phyloP scores from a whole-genome alignment of 2,329 filamentous ascomycete species.

The Botryosphaeria dothidea region DNA sequence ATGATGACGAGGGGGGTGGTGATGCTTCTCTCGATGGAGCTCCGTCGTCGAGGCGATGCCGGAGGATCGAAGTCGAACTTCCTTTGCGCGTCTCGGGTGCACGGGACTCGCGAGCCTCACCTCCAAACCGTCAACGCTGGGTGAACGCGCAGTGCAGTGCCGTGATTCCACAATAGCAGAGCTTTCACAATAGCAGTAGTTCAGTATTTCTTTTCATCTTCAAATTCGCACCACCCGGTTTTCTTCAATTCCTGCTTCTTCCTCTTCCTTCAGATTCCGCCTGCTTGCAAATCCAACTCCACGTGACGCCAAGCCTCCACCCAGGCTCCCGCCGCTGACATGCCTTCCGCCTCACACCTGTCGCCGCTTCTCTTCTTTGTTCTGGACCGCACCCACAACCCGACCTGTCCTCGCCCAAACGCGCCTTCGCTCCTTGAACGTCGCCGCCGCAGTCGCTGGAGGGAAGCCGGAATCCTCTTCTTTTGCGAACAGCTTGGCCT shows the following conservation, averaged over 20 bases:
- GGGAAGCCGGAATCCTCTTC: background rate
- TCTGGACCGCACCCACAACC: slow-evolving; percentile 2
- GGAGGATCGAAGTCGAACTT: slow-evolving; percentile 18
- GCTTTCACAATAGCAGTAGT: background rate
- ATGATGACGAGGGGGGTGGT: slow-evolving; percentile 45
- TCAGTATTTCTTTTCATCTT: background rate
- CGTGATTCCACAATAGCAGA: background rate
- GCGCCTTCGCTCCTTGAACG: background rate
- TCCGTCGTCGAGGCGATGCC: slow-evolving; percentile 23
- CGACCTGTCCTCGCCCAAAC: background rate
- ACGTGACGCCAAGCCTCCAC: background rate
- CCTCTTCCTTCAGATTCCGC: background rate
- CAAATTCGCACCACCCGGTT: background rate
- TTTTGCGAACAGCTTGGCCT: background rate
- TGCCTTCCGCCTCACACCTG: background rate
- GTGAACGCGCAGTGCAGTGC: background rate
- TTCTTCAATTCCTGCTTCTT: too few species aligned
- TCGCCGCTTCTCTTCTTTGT: slow-evolving; percentile 14
- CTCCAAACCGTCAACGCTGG: background rate
- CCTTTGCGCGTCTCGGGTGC: slow-evolving; percentile 10
- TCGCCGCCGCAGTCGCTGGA: background rate
- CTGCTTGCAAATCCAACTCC: background rate
- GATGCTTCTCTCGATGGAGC: slow-evolving; percentile 19
- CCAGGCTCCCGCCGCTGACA: background rate
- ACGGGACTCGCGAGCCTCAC: background rate